These are phyloP conservation scores for Aureobasidium uvarum DNA, from an alignment of 2,329 filamentous ascomycete genomes.

Conservation along the genomic window DNA sequence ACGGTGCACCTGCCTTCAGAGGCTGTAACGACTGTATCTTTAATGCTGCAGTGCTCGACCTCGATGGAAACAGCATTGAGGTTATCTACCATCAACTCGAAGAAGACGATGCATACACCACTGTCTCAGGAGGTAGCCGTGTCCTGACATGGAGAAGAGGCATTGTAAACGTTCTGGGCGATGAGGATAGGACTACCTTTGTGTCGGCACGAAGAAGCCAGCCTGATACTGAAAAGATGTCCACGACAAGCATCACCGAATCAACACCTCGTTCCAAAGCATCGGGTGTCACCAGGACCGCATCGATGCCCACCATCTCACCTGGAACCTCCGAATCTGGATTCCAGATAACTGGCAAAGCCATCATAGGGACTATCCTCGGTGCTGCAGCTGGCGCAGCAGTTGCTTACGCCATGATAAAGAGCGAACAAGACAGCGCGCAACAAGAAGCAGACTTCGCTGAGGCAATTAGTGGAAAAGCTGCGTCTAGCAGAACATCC, in stretches of 20 bases:
- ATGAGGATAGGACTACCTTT: slow-evolving; percentile 33
- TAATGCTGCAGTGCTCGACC: slow-evolving; percentile 66
- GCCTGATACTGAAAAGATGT: slow-evolving; percentile 10
- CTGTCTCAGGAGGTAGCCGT: slow-evolving; percentile 38
- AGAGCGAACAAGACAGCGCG: slow-evolving; percentile 54
- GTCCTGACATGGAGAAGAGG: slow-evolving; percentile 47
- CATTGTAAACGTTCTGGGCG: slow-evolving; percentile 35
- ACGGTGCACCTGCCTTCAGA: slow-evolving; percentile 56
- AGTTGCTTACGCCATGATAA: slow-evolving; percentile 71
- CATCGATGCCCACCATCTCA: background rate
- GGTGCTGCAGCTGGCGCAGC: slow-evolving; percentile 77
- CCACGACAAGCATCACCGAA: slow-evolving; percentile 11
- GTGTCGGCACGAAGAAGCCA: background rate
- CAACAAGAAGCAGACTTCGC: slow-evolving; percentile 45
- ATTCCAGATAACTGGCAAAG: slow-evolving; percentile 30
- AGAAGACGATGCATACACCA: slow-evolving; percentile 36
- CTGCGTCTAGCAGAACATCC: slow-evolving; percentile 25
- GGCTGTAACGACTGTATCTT: slow-evolving; percentile 57
- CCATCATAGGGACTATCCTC: slow-evolving; percentile 66
- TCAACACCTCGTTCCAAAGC: slow-evolving; percentile 4
- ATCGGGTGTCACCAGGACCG: background rate
- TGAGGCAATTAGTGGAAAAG: slow-evolving; percentile 29
- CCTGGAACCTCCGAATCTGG: background rate
- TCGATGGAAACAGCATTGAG: slow-evolving; percentile 82
- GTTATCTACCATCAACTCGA: slow-evolving; percentile 60